Evolutionary conservation across 192 early-diverging fungal genomes (phyloP), one percentile per base, ranked within the genome.

Genomic region (Coemansia sp.): DNA sequence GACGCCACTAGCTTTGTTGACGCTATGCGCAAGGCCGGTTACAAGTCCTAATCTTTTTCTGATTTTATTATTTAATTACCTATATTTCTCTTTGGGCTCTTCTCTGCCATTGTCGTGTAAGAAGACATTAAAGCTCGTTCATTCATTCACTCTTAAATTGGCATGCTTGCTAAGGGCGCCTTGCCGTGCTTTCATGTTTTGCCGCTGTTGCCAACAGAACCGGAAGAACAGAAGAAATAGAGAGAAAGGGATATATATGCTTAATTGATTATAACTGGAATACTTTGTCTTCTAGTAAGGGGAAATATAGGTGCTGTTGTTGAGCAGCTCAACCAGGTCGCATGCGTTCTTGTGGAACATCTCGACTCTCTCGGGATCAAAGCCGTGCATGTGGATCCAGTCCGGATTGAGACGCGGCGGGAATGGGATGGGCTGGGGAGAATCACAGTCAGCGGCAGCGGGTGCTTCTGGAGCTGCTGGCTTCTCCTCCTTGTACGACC

Each of bases 221-320:
- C 32, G 32, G 32, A 32, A 32, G 39, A 8, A 9, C 13, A 56
- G 40, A 47, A 9, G n/a, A 13, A 37, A 37, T 40, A 39, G 7
- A 39, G 18, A 56, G 12, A 54, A 40, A 26, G 44, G 7, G 15
- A 12, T 57, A 26, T 59, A 21, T 59, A 21, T 40, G 38, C 10
- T 37, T 39, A 12, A 47, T 32, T 37, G 6, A 32, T 18, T 9
- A 15, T 38, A 10, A 11, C 23, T 16, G 9, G 48, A 21, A 45
- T 53, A 26, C 23, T 19, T 18, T 15, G 52, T n/a, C 37, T 59
- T 70, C 74, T 81, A 83, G 60, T 83, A 83, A 5, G 80, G 80
- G n/a, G 80, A 83, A 43, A 56, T 59, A 62, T 83, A 83, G 7
- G 74, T 77, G 59, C 71, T 74, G 71, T 83, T 83, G 80, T 83